phyloP scores from a whole-genome alignment of 495 filamentous ascomycete species.

The Neurospora discreta region DNA sequence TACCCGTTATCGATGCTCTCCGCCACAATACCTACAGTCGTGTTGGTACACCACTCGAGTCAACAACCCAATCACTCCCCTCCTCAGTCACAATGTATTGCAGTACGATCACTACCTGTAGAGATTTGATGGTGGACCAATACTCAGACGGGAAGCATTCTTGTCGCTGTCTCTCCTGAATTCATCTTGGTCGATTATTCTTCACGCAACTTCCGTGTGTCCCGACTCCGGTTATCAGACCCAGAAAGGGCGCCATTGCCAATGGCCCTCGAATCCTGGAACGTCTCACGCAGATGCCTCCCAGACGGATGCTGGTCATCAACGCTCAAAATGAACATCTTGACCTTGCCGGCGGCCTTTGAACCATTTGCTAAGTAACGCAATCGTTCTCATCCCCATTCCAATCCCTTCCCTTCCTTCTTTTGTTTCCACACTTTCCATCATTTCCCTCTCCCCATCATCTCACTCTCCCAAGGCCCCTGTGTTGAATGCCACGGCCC shows the following conservation, averaged over 20 bases:
- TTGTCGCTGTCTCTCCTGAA: neutral
- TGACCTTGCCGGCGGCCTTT: neutral
- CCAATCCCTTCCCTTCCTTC: neutral
- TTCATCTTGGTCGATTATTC: neutral
- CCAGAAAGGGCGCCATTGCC: too few species aligned
- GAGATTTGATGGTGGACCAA: neutral
- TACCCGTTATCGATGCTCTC: too few species aligned
- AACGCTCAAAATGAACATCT: neutral
- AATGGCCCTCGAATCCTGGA: neutral
- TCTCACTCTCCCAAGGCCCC: neutral
- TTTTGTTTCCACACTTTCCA: neutral
- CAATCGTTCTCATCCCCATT: neutral
- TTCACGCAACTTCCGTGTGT: neutral
- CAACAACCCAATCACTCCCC: neutral
- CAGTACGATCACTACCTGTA: neutral
- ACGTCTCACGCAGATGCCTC: neutral
- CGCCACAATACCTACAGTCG: too few species aligned
- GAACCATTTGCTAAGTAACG: neutral
- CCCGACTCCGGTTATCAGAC: neutral
- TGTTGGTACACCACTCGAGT: too few species aligned
- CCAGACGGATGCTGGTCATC: neutral
- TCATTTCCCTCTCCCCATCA: neutral
- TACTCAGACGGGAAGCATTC: too few species aligned
- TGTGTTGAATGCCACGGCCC: neutral
- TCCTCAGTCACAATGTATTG: neutral